Conservation (phyloP, 345 rosid genomes). For the Linum lewisii region DNA sequence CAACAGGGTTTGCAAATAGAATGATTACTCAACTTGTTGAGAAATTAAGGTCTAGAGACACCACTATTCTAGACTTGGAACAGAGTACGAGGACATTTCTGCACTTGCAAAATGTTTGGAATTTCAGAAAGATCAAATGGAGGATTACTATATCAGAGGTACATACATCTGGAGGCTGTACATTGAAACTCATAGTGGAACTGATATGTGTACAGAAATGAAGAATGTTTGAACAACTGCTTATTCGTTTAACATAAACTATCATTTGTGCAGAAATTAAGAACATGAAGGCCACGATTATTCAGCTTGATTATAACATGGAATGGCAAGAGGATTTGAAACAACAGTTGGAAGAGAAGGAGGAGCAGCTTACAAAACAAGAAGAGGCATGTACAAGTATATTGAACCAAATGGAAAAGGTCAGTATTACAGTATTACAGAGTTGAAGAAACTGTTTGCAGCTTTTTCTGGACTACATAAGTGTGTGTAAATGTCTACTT, state of each 20-base stretch:
- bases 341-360: too few species aligned
- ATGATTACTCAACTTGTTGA: too few species aligned
- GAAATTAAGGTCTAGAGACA: too few species aligned
- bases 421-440: not conserved
- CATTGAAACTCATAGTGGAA: too few species aligned
- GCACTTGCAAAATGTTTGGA: not conserved
- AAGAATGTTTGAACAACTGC: not conserved
- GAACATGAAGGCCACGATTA: not conserved
- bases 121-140: not conserved
- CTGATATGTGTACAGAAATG: not conserved
- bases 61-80: slow-evolving; percentile 4
- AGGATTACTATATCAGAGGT: not conserved
- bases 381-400: slow-evolving; percentile 1
- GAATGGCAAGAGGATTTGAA: too few species aligned
- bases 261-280: slow-evolving; percentile 6
- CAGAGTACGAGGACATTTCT: not conserved
- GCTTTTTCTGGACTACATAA: too few species aligned
- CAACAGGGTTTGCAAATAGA: too few species aligned
- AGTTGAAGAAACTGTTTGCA: too few species aligned
- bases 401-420: slow-evolving; percentile 4
- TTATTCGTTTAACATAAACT: not conserved
- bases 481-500: too few species aligned
- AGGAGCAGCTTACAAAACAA: too few species aligned
- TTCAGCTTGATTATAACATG: too few species aligned
- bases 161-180: not conserved